Conservation (phyloP, 2,329 filamentous ascomycete species). For the Furcasterigmium furcatum region DNA sequence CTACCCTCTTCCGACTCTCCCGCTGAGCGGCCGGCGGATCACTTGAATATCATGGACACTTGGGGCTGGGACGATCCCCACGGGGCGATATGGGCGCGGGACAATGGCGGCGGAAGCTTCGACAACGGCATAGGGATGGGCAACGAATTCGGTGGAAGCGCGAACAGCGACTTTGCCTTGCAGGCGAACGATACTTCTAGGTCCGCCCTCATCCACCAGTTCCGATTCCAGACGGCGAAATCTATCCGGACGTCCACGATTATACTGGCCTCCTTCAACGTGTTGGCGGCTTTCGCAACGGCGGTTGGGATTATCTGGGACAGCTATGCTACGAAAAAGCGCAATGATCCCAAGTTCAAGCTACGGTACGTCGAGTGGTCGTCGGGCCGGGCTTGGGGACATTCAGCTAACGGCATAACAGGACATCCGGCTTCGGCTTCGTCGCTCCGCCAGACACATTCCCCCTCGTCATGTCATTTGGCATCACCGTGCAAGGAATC, state of each 20-base stretch:
- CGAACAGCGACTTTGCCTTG: constrained; percentile 17
- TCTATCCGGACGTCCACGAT: constrained; percentile 60
- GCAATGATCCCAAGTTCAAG: constrained; percentile 32
- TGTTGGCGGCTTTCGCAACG: constrained; percentile 53
- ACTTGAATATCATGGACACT: constrained; percentile 11
- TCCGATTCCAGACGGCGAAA: constrained; percentile 49
- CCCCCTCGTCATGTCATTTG: constrained; percentile 54
- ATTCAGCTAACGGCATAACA: constrained; percentile 12
- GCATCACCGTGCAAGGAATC: constrained; percentile 55
- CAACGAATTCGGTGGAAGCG: constrained; percentile 20
- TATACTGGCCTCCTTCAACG: constrained; percentile 59
- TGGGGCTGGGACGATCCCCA: constrained; percentile 16
- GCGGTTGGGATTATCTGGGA: constrained; percentile 55
- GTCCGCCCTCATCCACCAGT: constrained; percentile 44
- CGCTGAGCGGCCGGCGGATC: neutral
- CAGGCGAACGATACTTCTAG: constrained; percentile 35
- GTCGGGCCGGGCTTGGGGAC: neutral
- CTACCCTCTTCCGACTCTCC: constrained; percentile 1
- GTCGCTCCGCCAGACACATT: constrained; percentile 46
- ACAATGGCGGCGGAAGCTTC: constrained; percentile 16
- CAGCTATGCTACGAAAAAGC: constrained; percentile 43
- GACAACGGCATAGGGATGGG: constrained; percentile 19
- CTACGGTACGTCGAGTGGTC: constrained; percentile 31
- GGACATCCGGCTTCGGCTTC: constrained; percentile 35
- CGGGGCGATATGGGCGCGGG: constrained; percentile 21